Base-by-base conservation (phyloP, 2,329 filamentous ascomycete species). In the Ramichloridium luteum region DNA sequence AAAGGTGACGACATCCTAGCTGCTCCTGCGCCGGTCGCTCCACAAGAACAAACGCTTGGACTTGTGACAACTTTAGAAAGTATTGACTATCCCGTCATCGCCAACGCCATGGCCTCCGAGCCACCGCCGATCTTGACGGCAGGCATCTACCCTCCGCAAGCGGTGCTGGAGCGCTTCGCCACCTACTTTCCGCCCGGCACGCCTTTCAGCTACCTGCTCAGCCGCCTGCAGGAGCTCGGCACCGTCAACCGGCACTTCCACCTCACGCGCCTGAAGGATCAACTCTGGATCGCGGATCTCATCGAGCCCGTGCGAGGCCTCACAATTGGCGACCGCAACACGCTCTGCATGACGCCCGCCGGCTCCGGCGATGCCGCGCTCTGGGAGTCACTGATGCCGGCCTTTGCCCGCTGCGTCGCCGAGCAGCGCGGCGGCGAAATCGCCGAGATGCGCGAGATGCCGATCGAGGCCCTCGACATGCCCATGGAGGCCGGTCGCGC, bases 131-230 rank as follows among this genome's bases (percentile, higher is more conserved):
- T 96, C 31, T 61, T 62, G 27, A 66, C 70, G 2, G 88, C 84
- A 1, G 82, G 80, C 14, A 65, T 96, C 22, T 67, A 77, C 29
- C 82, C 88, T 3, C 81, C 85, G 0, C 65, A 72, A 1, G 55
- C 67, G 15, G 67, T 84, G 3, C 62, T 93, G 18, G 74, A 90
- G 49, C 70, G 72, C 5, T 90, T 96, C 50, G 70, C 80, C 1
- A 69, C 72, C 3, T 90, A 88, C 51, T 93, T 93, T 47, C 83
- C 86, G 1, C 70, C 74, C 0, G 69, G 71, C 4, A 86, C 82
- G 0, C 83, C 86, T 0, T 80, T 96, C 44, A 79, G 76, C 41
- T 93, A 85, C 49, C 75, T 96, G 37, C 58, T 96, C 34, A 65
- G 77, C 39, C 79, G 80, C 2, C 63, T 96, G 29, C 67, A 79